Evolutionary conservation across 148 eudicot genomes (phyloP), one percentile per base, ranked within the genome.

Genomic region (Mesembryanthemum crystallinum): DNA sequence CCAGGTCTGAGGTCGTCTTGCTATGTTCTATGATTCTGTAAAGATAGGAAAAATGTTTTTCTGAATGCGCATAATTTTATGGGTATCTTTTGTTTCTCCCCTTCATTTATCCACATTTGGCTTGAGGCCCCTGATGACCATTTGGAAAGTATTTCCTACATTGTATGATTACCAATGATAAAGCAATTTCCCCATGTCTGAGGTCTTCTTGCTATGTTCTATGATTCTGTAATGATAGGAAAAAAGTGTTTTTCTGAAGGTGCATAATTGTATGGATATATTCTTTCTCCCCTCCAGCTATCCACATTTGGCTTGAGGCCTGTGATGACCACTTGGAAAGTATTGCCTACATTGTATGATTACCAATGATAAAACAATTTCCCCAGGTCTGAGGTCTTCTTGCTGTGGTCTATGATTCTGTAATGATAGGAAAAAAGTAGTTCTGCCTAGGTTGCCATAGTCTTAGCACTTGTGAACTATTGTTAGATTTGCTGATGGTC

Each of bases 291-390:
- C 39, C 39, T 35, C 39, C 6, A n/a, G n/a, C n/a, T n/a, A n/a
- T n/a, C n/a, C n/a, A n/a, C n/a, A 39, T 43, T 47, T 25, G 8
- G n/a, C 7, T 42, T 8, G 58, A 57, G 76, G 81, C 76, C 81
- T 30, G 45, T 79, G 81, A 78, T 73, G 77, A 78, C 29, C 69
- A 45, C 45, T 20, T 25, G 28, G 18, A 20, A 28, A 32, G 11
- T 51, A n/a, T 57, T 74, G 77, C 62, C 77, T 74, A 74, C 77
- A 74, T 74, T 74, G 77, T 64, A 49, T 74, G 77, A 74, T 68
- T 74, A 42, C 10, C 57, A n/a, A 54, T 21, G 29, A 33, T 78
- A 76, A 78, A 65, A 45, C 54, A 11, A 21, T 28, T 25, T 66
- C 15, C 45, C 8, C 35, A 47, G 10, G 5, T 42, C 77, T 78